Percentiles rank a stretch among this genome's conserved stretches.
Conservation (phyloP, 495 filamentous ascomycete genomes). For the Lasiosphaeria miniovina region DNA sequence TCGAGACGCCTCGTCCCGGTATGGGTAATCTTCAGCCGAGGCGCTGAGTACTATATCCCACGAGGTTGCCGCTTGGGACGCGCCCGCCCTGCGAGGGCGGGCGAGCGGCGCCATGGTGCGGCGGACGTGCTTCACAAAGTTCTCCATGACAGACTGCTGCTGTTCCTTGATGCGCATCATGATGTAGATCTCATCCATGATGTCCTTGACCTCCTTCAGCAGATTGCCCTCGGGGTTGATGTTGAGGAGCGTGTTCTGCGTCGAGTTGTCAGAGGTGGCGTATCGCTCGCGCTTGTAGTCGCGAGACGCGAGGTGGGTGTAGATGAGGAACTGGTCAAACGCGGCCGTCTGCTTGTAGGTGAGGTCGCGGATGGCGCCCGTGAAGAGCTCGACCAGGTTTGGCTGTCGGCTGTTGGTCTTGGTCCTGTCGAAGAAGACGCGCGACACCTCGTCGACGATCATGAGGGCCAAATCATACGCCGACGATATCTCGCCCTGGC, state of each 20-base stretch:
- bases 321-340: slow-evolving; percentile 34
- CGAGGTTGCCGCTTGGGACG: background rate
- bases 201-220: slow-evolving; percentile 66
- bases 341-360: slow-evolving; percentile 34
- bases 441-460: slow-evolving; percentile 61
- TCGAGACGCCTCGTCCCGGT: background rate
- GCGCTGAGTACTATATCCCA: slow-evolving; percentile 11
- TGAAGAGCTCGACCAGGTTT: slow-evolving; percentile 66
- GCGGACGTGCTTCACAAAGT: slow-evolving; percentile 56
- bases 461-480: slow-evolving; percentile 60
- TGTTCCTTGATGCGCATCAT: slow-evolving; percentile 60
- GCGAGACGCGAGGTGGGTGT: slow-evolving; percentile 27
- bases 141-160: slow-evolving; percentile 56
- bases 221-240: slow-evolving; percentile 67
- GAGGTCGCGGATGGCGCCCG: slow-evolving; percentile 56
- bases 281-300: slow-evolving; percentile 24
- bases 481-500: slow-evolving; percentile 56
- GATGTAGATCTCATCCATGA: slow-evolving; percentile 70
- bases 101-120: slow-evolving; percentile 5
- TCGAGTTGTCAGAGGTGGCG: slow-evolving; percentile 39
- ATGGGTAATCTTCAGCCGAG: background rate
- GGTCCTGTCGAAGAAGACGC: slow-evolving; percentile 59
- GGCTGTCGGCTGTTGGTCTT: slow-evolving; percentile 41
- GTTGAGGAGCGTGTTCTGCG: slow-evolving; percentile 56
- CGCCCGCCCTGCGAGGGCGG: background rate